Evolutionary conservation across 176 grass and related monocot genomes (phyloP).

Genomic region (Ananas comosus): DNA sequence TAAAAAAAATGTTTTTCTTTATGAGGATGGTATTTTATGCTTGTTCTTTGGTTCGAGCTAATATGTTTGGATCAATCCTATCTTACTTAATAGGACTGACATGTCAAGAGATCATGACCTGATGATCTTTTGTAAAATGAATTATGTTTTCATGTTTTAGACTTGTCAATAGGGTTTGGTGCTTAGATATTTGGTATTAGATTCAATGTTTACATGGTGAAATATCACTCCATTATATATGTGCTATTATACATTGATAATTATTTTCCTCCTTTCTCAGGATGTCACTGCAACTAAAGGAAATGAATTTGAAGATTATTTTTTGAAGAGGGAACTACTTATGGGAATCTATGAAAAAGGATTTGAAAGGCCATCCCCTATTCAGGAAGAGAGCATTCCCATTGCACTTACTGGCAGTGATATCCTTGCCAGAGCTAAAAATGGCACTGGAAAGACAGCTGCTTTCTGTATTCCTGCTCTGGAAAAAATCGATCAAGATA

Average conservation of each 20-base stretch:
- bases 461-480: slow-evolving; percentile 94
- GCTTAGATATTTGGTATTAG: not conserved
- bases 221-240: not conserved
- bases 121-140: too few relatives aligned
- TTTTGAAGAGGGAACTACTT: slow-evolving; percentile 88
- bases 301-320: slow-evolving; percentile 99
- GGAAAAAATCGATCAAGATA: slow-evolving; percentile 94
- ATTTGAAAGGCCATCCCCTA: slow-evolving; percentile 93
- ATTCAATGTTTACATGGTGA: not conserved
- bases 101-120: too few relatives aligned
- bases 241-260: not conserved
- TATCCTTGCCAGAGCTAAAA: slow-evolving; percentile 98
- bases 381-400: slow-evolving; percentile 98
- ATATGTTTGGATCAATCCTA: too few relatives aligned
- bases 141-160: not conserved
- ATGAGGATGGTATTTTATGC: too few relatives aligned
- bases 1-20: too few relatives aligned
- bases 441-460: slow-evolving; percentile 91
- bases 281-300: slow-evolving; percentile 97
- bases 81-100: too few relatives aligned
- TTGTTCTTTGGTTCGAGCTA: too few relatives aligned
- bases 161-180: not conserved
- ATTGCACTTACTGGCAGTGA: slow-evolving; percentile 95
- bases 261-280: slow-evolving; percentile 22
- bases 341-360: slow-evolving; percentile 99